Base-by-base conservation (phyloP, 2,329 filamentous ascomycete genomes). In the Sporothrix sp. region DNA sequence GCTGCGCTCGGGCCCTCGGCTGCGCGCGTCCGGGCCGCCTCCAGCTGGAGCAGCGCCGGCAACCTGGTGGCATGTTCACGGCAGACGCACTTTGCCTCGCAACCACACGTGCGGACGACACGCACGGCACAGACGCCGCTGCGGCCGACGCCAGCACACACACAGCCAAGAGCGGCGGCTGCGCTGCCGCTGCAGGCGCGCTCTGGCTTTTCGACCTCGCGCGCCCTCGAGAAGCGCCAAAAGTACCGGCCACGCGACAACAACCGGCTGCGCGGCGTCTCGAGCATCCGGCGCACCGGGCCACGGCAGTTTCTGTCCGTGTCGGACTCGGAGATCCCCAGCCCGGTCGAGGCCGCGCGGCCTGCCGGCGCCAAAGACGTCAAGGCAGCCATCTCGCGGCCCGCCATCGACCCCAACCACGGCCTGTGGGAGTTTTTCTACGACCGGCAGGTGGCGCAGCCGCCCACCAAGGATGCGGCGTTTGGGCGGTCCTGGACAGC, bases 391-490 rank as follows among this genome's bases (percentile, higher is more conserved):
- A 37, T 49, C 33, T 18, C 79, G 49, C 65, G 72, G 42, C 65
- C 84, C 28, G 65, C 77, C 56, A 76, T 75, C 37, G 83, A 88
- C 63, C 74, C 80, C 25, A 70, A 90, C 57, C 93, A 98, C 53
- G 91, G 89, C 27, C 81, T 98, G 10, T 97, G 87, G 85, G 84
- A 79, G 1, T 98, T 98, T 70, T 97, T 98, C 69, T 81, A 83
- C 60, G 74, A 75, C 55, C 76, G 82, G 57, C 78, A 79, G 57
- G 78, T 81, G 61, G 69, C 82, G n/a, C 75, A 76, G 59, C 82
- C 82, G 7, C 89, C 90, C 5, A 75, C 80, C 32, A 82, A 91
- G 58, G 81, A 85, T 51, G 65, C 73, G 45, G 71, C 78, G 56
- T 84, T 93, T 66, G 93, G 93, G 14, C 79, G 93, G 49, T 73